Conservation (phyloP, 192 early-diverging fungal species). For the Coemansia sp. region DNA sequence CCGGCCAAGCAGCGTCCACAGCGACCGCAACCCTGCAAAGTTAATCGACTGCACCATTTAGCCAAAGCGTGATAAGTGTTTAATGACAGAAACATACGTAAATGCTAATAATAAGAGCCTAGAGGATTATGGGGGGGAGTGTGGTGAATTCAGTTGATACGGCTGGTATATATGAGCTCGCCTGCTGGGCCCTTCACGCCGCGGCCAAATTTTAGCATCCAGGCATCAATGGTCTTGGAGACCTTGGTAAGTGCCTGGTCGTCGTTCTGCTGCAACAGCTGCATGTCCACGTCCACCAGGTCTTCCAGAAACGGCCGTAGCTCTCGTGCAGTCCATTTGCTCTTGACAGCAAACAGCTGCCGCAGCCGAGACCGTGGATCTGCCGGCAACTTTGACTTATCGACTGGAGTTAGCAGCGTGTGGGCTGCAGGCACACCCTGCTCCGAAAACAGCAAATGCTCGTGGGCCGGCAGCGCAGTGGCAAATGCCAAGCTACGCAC, state of each 20-base stretch:
- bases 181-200: constrained; percentile 26
- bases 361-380: constrained; percentile 33
- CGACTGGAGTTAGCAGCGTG: constrained; percentile 30
- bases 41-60: constrained; percentile 83
- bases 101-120: too few relatives aligned
- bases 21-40: constrained; percentile 58
- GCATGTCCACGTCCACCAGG: constrained; percentile 34
- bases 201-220: constrained; percentile 45
- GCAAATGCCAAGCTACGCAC: constrained; percentile 46
- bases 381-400: constrained; percentile 18
- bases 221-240: constrained; percentile 32
- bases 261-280: constrained; percentile 16
- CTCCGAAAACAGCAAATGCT: constrained; percentile 17
- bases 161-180: constrained; percentile 36
- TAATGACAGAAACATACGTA: background rate
- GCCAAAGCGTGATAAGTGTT: background rate
- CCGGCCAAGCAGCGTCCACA: constrained; percentile 55
- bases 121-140: too few relatives aligned
- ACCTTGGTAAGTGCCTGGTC: constrained; percentile 6
- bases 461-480: constrained; percentile 17
- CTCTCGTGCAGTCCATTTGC: constrained; percentile 31
- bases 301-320: constrained; percentile 47
- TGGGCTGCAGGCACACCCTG: constrained; percentile 9
- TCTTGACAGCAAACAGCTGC: constrained; percentile 36
- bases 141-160: constrained; percentile 15